A percentile compares a stretch with the other conserved stretches of the same genome.
Conservation (phyloP, 805 yeast species). For the Candida caryicola region DNA sequence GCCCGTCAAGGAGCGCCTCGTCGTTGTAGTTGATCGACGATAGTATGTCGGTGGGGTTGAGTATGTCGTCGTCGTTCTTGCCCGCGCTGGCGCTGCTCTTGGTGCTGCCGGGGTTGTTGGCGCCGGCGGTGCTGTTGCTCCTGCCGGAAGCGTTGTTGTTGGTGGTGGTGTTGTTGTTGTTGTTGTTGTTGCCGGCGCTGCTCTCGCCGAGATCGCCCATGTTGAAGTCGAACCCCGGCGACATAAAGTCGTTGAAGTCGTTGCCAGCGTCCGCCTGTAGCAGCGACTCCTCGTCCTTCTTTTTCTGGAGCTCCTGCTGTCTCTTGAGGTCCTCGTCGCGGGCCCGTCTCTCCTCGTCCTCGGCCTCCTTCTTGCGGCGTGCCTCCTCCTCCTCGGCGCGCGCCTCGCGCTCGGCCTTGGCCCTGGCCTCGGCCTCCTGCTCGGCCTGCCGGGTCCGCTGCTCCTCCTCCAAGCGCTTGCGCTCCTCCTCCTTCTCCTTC, state of each 20-base stretch:
- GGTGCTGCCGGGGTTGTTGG: constrained; percentile 21
- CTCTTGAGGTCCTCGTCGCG: constrained; percentile 12
- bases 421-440: constrained; percentile 6
- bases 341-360: constrained; percentile 16
- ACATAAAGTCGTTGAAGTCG: constrained; percentile 18
- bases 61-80: constrained; percentile 18
- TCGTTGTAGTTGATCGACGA: constrained; percentile 25
- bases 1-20: constrained; percentile 6
- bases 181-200: constrained; percentile 7
- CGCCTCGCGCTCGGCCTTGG: constrained; percentile 8
- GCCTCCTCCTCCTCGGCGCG: constrained; percentile 12
- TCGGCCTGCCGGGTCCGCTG: constrained; percentile 3
- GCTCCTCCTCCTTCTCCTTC: constrained; percentile 27
- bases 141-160: constrained; percentile 29
- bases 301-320: constrained; percentile 12
- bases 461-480: constrained; percentile 12
- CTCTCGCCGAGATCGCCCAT: constrained; percentile 16
- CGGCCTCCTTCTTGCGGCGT: constrained; percentile 15
- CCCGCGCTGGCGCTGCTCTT: constrained; percentile 3
- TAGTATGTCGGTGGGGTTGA: constrained; percentile 34
- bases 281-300: constrained; percentile 10
- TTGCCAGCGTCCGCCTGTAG: constrained; percentile 8
- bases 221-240: constrained; percentile 28
- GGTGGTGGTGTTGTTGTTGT: constrained; percentile 23
- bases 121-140: too few relatives aligned